These are phyloP conservation scores for Penicillium steckii DNA, from an alignment of 495 filamentous ascomycete genomes.

Conservation along the genomic window DNA sequence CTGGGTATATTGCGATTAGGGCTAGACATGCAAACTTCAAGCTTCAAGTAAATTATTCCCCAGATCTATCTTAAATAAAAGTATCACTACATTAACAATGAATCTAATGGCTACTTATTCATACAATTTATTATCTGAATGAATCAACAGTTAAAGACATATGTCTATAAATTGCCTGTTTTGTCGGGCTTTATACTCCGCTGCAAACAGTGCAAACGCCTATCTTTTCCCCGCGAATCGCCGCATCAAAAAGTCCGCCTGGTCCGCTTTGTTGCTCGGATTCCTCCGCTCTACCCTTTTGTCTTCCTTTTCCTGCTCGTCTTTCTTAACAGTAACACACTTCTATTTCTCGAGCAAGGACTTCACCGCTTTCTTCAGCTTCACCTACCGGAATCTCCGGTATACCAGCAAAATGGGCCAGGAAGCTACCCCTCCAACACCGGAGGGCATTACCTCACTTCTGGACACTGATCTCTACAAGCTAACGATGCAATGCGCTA, in stretches of 20 bases:
- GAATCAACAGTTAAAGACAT: too few species aligned
- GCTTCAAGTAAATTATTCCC: too few species aligned
- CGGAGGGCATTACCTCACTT: conserved; percentile 82
- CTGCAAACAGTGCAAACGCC: conserved; percentile 38
- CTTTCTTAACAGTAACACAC: neutral
- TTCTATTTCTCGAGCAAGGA: too few species aligned
- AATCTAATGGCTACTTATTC: neutral
- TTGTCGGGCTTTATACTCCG: neutral
- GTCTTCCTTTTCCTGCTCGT: neutral
- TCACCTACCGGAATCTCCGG: conserved; percentile 5
- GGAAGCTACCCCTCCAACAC: conserved; percentile 28
- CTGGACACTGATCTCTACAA: conserved; percentile 98
- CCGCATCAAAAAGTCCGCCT: conserved; percentile 5
- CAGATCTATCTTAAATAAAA: too few species aligned
- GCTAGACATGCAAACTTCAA: too few species aligned
- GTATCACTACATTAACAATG: too few species aligned
- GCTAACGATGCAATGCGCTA: conserved; percentile 96
- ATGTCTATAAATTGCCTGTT: neutral
- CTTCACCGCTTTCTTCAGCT: neutral
- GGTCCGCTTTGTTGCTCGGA: neutral
- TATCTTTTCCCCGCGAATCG: conserved; percentile 14
- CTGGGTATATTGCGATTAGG: too few species aligned
- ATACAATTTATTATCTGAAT: too few species aligned
- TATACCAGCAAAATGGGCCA: conserved; percentile 29
- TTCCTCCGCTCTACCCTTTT: neutral